phyloP scores from a whole-genome alignment of 2,329 filamentous ascomycete genomes.

The Massarina eburnea region DNA sequence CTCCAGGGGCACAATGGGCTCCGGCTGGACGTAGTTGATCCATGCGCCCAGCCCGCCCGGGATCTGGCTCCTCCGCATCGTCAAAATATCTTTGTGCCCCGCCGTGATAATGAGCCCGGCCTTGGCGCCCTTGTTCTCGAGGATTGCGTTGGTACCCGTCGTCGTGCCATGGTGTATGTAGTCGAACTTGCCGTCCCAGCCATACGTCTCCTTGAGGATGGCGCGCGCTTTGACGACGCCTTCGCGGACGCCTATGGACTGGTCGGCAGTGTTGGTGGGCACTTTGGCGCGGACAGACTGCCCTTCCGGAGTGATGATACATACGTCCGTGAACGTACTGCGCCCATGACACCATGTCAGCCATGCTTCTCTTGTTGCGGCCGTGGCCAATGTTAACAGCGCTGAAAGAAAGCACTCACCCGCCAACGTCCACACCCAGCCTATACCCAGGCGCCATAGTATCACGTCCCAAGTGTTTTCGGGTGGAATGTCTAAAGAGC shows the following conservation, averaged over 20 bases:
- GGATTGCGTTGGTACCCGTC: constrained; percentile 53
- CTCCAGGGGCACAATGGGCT: constrained; percentile 53
- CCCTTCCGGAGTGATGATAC: constrained; percentile 49
- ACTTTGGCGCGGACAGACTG: constrained; percentile 50
- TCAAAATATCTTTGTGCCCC: constrained; percentile 54
- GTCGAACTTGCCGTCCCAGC: constrained; percentile 50
- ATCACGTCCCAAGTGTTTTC: not conserved
- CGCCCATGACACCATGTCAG: constrained; percentile 11
- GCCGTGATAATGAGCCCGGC: constrained; percentile 51
- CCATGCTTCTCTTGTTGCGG: not conserved
- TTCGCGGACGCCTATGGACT: constrained; percentile 52
- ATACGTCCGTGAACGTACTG: constrained; percentile 54
- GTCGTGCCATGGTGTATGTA: constrained; percentile 56
- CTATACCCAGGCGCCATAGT: constrained; percentile 32
- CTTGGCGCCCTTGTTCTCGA: constrained; percentile 54
- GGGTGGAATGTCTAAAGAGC: too few species aligned
- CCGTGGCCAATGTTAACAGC: not conserved
- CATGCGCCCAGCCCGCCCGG: constrained; percentile 54
- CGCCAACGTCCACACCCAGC: constrained; percentile 38
- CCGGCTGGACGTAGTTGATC: constrained; percentile 52
- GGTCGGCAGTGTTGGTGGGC: constrained; percentile 49
- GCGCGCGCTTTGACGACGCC: constrained; percentile 48
- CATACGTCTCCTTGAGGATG: constrained; percentile 41
- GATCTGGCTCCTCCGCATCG: constrained; percentile 52
- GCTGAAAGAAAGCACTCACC: constrained; percentile 23